These are phyloP conservation scores for Acorus gramineus DNA, from an alignment of 106 monocot genomes.

Conservation along the genomic window DNA sequence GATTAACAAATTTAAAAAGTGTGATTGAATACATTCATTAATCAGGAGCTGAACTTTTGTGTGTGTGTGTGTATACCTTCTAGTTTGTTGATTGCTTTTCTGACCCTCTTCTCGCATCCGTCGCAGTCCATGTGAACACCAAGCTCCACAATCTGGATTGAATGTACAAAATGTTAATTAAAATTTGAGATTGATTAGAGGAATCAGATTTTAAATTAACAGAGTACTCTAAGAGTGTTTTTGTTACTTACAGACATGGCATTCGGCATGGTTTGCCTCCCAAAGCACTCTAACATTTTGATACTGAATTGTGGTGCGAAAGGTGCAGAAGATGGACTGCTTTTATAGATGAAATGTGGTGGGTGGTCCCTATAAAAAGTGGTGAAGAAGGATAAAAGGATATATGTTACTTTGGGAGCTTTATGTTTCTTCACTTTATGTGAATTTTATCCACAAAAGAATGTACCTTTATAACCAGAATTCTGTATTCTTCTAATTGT, in stretches of 20 bases:
- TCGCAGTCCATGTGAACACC: constrained; percentile 76
- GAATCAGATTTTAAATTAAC: neutral
- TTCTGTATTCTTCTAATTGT: too few relatives aligned
- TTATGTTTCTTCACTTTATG: too few relatives aligned
- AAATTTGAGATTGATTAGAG: neutral
- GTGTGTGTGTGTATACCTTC: constrained; percentile 26
- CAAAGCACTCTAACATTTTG: too few relatives aligned
- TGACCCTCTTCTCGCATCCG: constrained; percentile 62
- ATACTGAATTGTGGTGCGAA: too few relatives aligned
- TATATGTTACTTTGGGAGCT: too few relatives aligned
- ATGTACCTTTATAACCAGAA: too few relatives aligned
- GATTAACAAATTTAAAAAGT: neutral
- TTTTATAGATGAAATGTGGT: too few relatives aligned
- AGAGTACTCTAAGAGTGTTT: neutral
- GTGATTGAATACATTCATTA: neutral
- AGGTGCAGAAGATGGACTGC: too few relatives aligned
- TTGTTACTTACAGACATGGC: constrained; percentile 10
- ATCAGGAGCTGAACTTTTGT: neutral
- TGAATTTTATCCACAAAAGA: too few relatives aligned
- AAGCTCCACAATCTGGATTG: constrained; percentile 45
- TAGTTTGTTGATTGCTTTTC: constrained; percentile 58
- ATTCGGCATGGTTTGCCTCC: neutral
- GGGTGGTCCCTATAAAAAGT: too few relatives aligned
- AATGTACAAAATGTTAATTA: too few relatives aligned
- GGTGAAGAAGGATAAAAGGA: too few relatives aligned